phyloP scores from a whole-genome alignment of 805 yeast species.

The Priceomyces carsonii region DNA sequence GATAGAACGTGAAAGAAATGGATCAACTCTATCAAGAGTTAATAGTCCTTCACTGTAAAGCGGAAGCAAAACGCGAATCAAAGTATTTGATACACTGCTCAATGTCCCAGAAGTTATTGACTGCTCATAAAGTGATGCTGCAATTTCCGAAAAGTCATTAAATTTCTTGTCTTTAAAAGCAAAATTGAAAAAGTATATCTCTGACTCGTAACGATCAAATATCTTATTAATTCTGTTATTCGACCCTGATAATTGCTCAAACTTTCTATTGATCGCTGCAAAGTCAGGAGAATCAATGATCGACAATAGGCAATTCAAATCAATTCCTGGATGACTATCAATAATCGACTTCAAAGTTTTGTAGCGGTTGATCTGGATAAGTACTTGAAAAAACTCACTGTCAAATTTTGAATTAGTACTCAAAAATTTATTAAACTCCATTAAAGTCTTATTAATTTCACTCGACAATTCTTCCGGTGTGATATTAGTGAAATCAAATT shows the following conservation, averaged over 20 bases:
- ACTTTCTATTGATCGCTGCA: conserved; percentile 5
- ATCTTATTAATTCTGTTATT: conserved; percentile 1
- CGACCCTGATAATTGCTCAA: conserved; percentile 9
- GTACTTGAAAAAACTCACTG: conserved; percentile 16
- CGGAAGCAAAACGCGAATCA: conserved; percentile 6
- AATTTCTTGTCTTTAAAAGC: conserved; percentile 2
- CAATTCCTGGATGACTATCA: conserved; percentile 11
- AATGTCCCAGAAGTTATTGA: not conserved
- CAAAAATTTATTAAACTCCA: conserved; percentile 17
- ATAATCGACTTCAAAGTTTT: conserved; percentile 20
- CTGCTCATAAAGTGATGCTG: conserved; percentile 8
- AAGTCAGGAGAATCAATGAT: conserved; percentile 12
- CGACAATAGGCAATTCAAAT: conserved; percentile 9
- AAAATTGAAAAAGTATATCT: conserved; percentile 9
- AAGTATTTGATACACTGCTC: not conserved
- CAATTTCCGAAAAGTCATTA: conserved; percentile 9
- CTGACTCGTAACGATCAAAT: conserved; percentile 4
- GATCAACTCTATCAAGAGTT: not conserved
- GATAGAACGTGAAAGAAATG: conserved; percentile 3
- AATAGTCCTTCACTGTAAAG: conserved; percentile 6
- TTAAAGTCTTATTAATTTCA: conserved; percentile 16
- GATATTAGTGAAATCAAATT: conserved; percentile 18
- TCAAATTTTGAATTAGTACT: conserved; percentile 9
- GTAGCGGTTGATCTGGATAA: conserved; percentile 26
- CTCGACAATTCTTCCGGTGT: conserved; percentile 17